These are phyloP conservation scores for Hirschfeldia incana DNA, from an alignment of 345 rosid genomes.

Conservation along the genomic window DNA sequence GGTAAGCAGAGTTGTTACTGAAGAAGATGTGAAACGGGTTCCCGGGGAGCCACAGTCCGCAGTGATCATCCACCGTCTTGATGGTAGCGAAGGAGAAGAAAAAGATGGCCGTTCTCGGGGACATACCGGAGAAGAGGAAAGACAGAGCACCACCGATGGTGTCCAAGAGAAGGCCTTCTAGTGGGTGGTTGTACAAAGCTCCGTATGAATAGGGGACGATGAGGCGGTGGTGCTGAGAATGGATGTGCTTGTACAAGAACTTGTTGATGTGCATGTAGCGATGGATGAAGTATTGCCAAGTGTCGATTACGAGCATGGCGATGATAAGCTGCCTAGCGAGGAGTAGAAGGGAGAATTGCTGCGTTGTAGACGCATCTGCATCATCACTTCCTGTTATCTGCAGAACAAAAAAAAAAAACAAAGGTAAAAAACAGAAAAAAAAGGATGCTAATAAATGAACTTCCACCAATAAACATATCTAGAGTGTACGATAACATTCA, in stretches of 20 bases:
- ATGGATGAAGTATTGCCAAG: conserved; percentile 45
- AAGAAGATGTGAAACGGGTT: conserved; percentile 73
- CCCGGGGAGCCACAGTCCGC: conserved; percentile 75
- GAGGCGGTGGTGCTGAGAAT: conserved; percentile 56
- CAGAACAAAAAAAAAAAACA: not conserved
- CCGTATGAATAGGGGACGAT: conserved; percentile 66
- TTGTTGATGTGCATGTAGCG: conserved; percentile 44
- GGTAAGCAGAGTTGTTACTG: conserved; percentile 76
- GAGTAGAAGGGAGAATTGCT: conserved; percentile 28
- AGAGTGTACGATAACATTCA: not conserved
- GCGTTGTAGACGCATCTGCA: conserved; percentile 27
- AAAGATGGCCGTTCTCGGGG: conserved; percentile 53
- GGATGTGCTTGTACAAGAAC: conserved; percentile 44
- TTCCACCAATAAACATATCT: not conserved
- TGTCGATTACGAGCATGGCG: conserved; percentile 42
- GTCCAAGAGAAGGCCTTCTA: conserved; percentile 71
- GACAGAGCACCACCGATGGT: conserved; percentile 78
- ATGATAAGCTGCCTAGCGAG: conserved; percentile 35
- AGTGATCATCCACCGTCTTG: conserved; percentile 77
- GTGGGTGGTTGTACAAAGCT: conserved; percentile 66
- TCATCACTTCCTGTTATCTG: conserved; percentile 41
- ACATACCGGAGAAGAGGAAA: conserved; percentile 72
- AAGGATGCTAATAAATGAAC: not conserved
- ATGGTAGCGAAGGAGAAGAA: conserved; percentile 65
- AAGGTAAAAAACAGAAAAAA: not conserved